phyloP scores from a whole-genome alignment of 2,329 filamentous ascomycete species.

The Didymella pomorum region DNA sequence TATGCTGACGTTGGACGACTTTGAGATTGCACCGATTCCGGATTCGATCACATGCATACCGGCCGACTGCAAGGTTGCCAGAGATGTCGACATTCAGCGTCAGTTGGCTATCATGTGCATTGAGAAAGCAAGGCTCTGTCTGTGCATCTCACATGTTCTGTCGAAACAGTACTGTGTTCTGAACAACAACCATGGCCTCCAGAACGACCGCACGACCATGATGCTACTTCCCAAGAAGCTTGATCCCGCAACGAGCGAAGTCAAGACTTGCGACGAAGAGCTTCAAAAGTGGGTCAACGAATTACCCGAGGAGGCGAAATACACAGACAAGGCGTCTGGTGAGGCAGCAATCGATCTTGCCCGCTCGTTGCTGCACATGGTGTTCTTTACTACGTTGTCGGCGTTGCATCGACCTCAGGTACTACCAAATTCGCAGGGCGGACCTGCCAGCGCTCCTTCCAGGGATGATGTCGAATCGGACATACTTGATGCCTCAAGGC shows the following conservation, averaged over 20 bases:
- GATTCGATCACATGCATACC: constrained; percentile 74
- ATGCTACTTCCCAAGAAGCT: constrained; percentile 92
- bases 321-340: constrained; percentile 67
- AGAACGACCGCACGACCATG: constrained; percentile 77
- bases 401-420: constrained; percentile 92
- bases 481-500: constrained; percentile 81
- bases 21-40: constrained; percentile 76
- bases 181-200: constrained; percentile 77
- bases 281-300: constrained; percentile 78
- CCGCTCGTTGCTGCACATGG: constrained; percentile 88
- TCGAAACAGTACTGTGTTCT: constrained; percentile 92
- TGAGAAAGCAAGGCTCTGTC: constrained; percentile 86
- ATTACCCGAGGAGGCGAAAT: constrained; percentile 75
- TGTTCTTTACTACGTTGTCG: constrained; percentile 90
- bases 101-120: constrained; percentile 89
- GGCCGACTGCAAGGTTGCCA: constrained; percentile 72
- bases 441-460: constrained; percentile 55
- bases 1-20: constrained; percentile 84
- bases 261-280: constrained; percentile 79
- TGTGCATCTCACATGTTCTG: constrained; percentile 88
- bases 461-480: constrained; percentile 59
- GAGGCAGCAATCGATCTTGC: constrained; percentile 71
- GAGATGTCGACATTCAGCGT: constrained; percentile 75
- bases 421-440: constrained; percentile 72
- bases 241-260: constrained; percentile 80